These are phyloP conservation scores for Alternaria sp. DNA, from an alignment of 2,329 filamentous ascomycete species.

Conservation along the genomic window DNA sequence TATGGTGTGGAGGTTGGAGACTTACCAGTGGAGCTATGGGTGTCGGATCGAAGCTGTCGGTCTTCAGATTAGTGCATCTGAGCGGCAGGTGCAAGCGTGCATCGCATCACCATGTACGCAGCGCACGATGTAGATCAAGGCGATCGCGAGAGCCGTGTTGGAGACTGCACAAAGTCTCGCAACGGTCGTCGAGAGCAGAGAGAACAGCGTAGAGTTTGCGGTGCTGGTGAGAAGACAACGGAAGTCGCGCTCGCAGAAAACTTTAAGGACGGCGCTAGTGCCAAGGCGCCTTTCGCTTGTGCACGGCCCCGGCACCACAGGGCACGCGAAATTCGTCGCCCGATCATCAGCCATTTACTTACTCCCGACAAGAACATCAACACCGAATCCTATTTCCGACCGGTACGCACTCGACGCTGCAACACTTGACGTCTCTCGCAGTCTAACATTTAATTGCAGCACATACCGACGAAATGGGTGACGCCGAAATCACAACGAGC, in stretches of 20 bases:
- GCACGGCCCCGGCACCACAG: slow-evolving; percentile 14
- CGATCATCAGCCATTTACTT: slow-evolving; percentile 24
- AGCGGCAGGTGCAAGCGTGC: not conserved
- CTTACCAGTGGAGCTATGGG: slow-evolving; percentile 31
- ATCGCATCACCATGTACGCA: not conserved
- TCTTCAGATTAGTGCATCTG: slow-evolving; percentile 5
- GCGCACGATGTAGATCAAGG: not conserved
- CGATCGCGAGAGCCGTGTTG: not conserved
- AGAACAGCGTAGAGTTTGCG: not conserved
- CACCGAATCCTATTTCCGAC: slow-evolving; percentile 50
- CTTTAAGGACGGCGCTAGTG: slow-evolving; percentile 20
- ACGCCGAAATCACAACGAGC: slow-evolving; percentile 59
- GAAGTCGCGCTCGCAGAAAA: slow-evolving; percentile 23
- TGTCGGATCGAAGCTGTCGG: slow-evolving; percentile 7
- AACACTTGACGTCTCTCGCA: slow-evolving; percentile 26
- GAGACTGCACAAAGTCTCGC: not conserved
- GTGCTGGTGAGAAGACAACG: slow-evolving; percentile 3
- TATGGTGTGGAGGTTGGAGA: slow-evolving; percentile 14
- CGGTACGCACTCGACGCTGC: slow-evolving; percentile 47
- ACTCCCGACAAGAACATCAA: slow-evolving; percentile 42
- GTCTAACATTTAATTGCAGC: slow-evolving; percentile 42
- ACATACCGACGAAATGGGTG: slow-evolving; percentile 56
- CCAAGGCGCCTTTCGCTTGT: slow-evolving; percentile 21
- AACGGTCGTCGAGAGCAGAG: slow-evolving; percentile 6
- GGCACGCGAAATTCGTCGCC: slow-evolving; percentile 23